Evolutionary conservation across 805 yeast genomes (phyloP), one percentile per base, ranked within the genome.

Genomic region (Kregervanrija delftensis): DNA sequence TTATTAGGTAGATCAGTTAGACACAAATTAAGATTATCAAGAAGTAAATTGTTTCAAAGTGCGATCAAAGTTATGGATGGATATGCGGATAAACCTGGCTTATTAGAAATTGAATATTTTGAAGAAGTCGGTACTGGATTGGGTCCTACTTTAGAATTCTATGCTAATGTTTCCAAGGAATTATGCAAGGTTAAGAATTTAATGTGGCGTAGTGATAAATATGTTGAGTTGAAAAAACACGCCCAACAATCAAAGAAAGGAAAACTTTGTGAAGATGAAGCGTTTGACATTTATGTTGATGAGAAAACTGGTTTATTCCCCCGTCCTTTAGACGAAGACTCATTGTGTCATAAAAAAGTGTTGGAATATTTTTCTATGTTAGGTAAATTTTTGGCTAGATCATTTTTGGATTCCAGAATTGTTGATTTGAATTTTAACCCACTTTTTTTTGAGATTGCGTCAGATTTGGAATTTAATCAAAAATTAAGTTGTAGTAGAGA

Each of bases 111-210:
- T 45, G 96, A 90, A 59, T 91, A 85, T 56, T 79, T 74, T 50
- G 89, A 83, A 51, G 99, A 91, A 60, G 96, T 75, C 6, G 99
- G 98, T n/a, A 83, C 96, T 0, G 99, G 99, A 0, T 66, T 89
- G 38, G 99, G 99, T 0, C 99, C 99, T 3, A 91, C 99, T 0
- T 69, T 90, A 50, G 99, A 91, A 63, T 91, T 93, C 58, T 91
- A 88, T 57, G 80, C 97, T 0, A 68, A 73, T 12, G 88, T 86
- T 2, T 88, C 96, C 0, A 77, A 71, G 45, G 89, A 82, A 50
- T 88, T 91, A 59, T 67, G 83, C 1, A 72, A 67, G 51, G 73
- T 71, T 41, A 71, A 70, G 28, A 63, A 82, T 39, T 64, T 63
- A 8, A 67, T 93, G 68, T 91, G 98, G 98, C 73, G 95, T 52